Conservation (phyloP, 352 stramenopile species). For the Phytophthora citricola region DNA sequence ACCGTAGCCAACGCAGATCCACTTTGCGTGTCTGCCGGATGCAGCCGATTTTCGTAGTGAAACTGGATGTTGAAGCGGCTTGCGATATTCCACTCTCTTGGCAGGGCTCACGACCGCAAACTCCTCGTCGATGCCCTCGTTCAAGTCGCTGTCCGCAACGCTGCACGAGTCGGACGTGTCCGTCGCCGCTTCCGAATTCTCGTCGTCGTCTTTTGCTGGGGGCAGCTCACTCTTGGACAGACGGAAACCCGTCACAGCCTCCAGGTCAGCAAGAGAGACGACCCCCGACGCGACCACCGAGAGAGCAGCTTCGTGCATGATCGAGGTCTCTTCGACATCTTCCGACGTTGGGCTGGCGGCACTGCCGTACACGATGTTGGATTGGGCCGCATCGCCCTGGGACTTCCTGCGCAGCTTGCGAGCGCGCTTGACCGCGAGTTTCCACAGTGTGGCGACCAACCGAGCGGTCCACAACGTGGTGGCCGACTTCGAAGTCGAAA, state of each 20-base stretch:
- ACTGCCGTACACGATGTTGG: conserved; percentile 21
- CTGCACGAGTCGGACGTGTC: conserved; percentile 33
- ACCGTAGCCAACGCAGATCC: conserved; percentile 41
- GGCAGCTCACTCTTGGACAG: conserved; percentile 19
- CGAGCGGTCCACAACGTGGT: conserved; percentile 30
- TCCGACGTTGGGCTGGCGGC: not conserved
- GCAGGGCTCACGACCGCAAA: not conserved
- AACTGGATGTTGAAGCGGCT: conserved; percentile 1
- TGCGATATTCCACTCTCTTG: not conserved
- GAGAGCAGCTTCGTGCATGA: conserved; percentile 34
- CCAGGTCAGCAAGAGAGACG: conserved; percentile 38
- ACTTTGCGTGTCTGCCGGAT: conserved; percentile 11
- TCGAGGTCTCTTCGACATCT: conserved; percentile 22
- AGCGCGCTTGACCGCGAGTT: conserved; percentile 31
- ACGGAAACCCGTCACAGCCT: conserved; percentile 30
- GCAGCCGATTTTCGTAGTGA: not conserved
- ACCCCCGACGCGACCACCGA: conserved; percentile 32
- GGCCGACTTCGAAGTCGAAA: conserved; percentile 13
- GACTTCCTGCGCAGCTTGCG: conserved; percentile 20
- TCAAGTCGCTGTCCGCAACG: conserved; percentile 21
- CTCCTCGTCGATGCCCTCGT: conserved; percentile 11
- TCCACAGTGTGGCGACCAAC: conserved; percentile 37
- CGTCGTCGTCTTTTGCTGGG: conserved; percentile 27
- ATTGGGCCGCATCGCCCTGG: not conserved
- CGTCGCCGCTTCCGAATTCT: conserved; percentile 28